Evolutionary conservation across 129 eudicot genomes (phyloP), one percentile per base, ranked within the genome.

Genomic region (Kitagawia praeruptora): DNA sequence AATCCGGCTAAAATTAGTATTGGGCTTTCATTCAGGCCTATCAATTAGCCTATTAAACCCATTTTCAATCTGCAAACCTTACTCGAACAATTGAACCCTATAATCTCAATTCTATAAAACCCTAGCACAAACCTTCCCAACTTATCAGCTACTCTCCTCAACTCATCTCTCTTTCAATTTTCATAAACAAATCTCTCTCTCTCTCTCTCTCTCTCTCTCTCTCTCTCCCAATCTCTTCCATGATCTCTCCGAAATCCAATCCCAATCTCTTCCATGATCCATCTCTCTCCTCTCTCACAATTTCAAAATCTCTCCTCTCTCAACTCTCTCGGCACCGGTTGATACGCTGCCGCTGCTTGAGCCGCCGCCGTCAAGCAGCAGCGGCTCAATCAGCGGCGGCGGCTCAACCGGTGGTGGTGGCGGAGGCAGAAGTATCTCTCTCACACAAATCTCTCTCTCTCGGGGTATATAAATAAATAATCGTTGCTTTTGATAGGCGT

Each of bases 401-500:
- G 34, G 34, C 34, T 31, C 34, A 31, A 31, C 34, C 34, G 34
- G 34, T 1, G 34, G 34, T 1, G 34, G 34, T 1, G 34, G 34
- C 34, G 34, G 34, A n/a, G n/a, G n/a, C n/a, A n/a, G n/a, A n/a
- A n/a, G n/a, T n/a, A n/a, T n/a, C 69, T 1, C 21, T 38, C 49
- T 25, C 71, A 1, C 0, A 31, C 34, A 31, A 31, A 15, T n/a
- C 70, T n/a, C 28, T 10, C 34, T 31, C 42, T 67, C 8, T 70
- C 74, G 10, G 47, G 10, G 47, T 44, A 7, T 44, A 8, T 9
- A 8, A 14, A 11, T 11, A 37, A 12, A 28, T 5, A 28, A 4
- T 0, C 1, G 47, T 7, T 84, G 92, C 95, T 90, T 88, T 80
- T 85, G 90, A 80, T 85, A 90, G 95, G 95, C 95, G 95, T 90